Evolutionary conservation across 1,284 basidiomycete species (phyloP), one percentile per base, ranked within the genome.

Genomic region (Phylloporus sp.): DNA sequence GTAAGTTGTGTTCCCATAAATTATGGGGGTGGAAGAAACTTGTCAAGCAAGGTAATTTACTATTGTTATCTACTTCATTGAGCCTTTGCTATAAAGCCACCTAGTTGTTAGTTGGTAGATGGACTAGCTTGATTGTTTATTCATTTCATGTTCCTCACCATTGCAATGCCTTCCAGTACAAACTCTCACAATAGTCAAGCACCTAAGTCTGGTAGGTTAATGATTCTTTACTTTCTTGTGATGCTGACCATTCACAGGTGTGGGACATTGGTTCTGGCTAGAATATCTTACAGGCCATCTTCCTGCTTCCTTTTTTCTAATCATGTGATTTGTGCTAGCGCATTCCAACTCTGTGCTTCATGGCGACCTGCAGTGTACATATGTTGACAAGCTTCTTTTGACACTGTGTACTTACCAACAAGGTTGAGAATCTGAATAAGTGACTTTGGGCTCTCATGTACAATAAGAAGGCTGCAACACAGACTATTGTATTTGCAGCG

Each of bases 301-400:
- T 18, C 22, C 2, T 37, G 1, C 2, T 24, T 10, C 6, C 5
- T 0, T 3, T 4, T 10, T 47, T 28, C 40, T 69, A 22, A 69
- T 28, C 26, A 8, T 40, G n/a, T n/a, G 24, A 18, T 22, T 20
- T 42, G 26, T 24, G 6, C 6, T 28, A 67, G 66, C 69, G n/a
- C 66, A 69, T n/a, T 59, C 60, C 13, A 56, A 51, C 11, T 18
- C 22, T 2, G 24, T 67, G 11, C 50, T 63, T 15, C 67, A 68
- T 1, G 58, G 59, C 10, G 61, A 66, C n/a, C 6, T 66, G 29
- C 61, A 67, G 11, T 64, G 46, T n/a, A n/a, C 2, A 62, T 68
- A 42, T 31, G 60, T 56, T 28, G 10, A 24, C 1, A 5, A 31
- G 6, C 2, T 28, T 29, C 24, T 15, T 49, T 6, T 29, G 32